Conservation (phyloP, 148 eudicot species). For the Dianthus caryophyllus region DNA sequence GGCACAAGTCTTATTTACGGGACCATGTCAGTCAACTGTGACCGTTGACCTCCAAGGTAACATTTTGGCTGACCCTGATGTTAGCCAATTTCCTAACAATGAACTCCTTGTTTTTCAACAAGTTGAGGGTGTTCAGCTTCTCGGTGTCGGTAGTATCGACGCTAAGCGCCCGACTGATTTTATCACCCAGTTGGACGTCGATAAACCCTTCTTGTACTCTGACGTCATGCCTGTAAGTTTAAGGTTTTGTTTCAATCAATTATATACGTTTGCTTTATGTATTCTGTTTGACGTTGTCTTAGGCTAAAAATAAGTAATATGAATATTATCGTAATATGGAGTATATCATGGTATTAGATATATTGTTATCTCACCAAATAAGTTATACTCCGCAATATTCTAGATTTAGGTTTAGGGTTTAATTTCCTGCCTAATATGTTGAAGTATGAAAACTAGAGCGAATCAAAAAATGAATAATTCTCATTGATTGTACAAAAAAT, state of each 20-base stretch:
- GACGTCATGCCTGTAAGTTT: slow-evolving; percentile 29
- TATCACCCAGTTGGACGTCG: neutral
- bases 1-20: slow-evolving; percentile 45
- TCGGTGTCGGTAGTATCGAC: slow-evolving; percentile 17
- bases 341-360: no score
- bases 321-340: no score
- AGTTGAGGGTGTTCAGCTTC: slow-evolving; percentile 20
- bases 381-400: no score
- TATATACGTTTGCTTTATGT: no score
- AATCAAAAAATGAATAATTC: no score
- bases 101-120: slow-evolving; percentile 22
- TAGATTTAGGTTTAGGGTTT: no score
- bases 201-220: slow-evolving; percentile 11
- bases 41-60: slow-evolving; percentile 53
- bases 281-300: no score
- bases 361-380: no score
- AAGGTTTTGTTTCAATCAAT: neutral
- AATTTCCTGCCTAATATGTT: no score
- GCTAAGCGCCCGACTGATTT: neutral
- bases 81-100: slow-evolving; percentile 26
- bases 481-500: no score
- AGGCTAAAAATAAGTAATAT: no score
- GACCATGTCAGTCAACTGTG: slow-evolving; percentile 45
- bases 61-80: slow-evolving; percentile 24
- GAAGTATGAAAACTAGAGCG: no score